A percentile compares a stretch with the other conserved stretches of the same genome.
Evolutionary conservation across 352 stramenopile genomes (phyloP).

Genomic region (Phytophthora quininea): DNA sequence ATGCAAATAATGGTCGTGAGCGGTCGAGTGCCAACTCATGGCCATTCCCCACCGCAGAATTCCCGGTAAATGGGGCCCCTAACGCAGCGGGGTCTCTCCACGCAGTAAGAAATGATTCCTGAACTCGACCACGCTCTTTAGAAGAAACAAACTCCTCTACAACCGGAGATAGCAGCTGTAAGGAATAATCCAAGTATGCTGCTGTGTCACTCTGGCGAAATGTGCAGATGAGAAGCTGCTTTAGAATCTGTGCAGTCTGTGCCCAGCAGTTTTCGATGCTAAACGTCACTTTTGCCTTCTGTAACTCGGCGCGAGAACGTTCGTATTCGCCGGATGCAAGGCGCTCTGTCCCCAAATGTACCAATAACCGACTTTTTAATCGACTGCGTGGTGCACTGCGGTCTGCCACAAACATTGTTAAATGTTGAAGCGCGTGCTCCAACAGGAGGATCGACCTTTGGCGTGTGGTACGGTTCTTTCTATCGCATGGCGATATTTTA

Average conservation of each 20-base stretch:
- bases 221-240: conserved; percentile 77
- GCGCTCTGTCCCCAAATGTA: conserved; percentile 76
- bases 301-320: conserved; percentile 61
- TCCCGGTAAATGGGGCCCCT: conserved; percentile 45
- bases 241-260: conserved; percentile 73
- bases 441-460: conserved; percentile 78
- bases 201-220: conserved; percentile 74
- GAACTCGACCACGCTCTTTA: conserved; percentile 58
- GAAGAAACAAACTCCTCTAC: conserved; percentile 73
- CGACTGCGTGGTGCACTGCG: conserved; percentile 67
- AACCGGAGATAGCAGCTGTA: conserved; percentile 78
- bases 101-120: conserved; percentile 66
- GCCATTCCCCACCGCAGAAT: conserved; percentile 42
- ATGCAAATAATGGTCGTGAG: conserved; percentile 53
- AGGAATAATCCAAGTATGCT: conserved; percentile 76
- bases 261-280: conserved; percentile 76
- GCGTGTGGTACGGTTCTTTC: conserved; percentile 71
- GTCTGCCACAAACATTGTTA: conserved; percentile 70
- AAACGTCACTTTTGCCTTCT: conserved; percentile 70
- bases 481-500: conserved; percentile 69
- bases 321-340: conserved; percentile 77
- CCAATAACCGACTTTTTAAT: conserved; percentile 76
- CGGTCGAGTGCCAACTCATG: conserved; percentile 62
- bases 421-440: conserved; percentile 77
- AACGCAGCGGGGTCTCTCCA: conserved; percentile 58